Base-by-base conservation (phyloP, 768 basidiomycete genomes). In the Termitomyces bulborhizus region DNA sequence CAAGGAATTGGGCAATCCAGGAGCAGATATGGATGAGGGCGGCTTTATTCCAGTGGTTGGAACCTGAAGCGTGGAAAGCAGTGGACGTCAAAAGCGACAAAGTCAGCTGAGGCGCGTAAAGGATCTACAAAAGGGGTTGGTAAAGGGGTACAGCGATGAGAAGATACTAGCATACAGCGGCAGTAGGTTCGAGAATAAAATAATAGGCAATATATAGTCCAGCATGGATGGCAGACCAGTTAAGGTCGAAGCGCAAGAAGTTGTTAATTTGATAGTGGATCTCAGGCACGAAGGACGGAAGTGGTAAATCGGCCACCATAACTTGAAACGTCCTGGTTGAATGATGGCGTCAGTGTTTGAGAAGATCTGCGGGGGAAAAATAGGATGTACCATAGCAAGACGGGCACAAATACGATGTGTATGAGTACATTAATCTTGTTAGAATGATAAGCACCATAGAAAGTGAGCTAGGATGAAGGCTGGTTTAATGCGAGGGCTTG, bases 1-100 rank as follows among this genome's bases (percentile, higher is more conserved):
- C 93, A 41, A 88, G 60, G 71, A 98, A 95, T 68, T 98, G 96
- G 4, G 83, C 84, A 47, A 94, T 75, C 96, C 96, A 98, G n/a
- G 80, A 82, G n/a, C 77, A 64, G 24, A 68, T 76, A 62, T 93
- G 88, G 0, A 93, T 60, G 4, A 75, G 58, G 27, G 69, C 69
- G 0, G 87, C 90, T 40, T 78, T 65, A 12, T 71, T 72, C 42
- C 87, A 67, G 42, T 81, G 76, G n/a, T 78, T 75, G 1, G 82
- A 69, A 24, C 65, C 69, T 45, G 76, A 73, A 29, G 82, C 31
- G 12, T 52, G 68, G 67, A 85, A 86, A 0, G 90, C 83, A 2
- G 84, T 90, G 8, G 93, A 88, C 0, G 84, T 83, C 27, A 93
- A 67, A 46, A 91, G 71, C 13, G 82, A 77, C 29, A 89, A 58